A percentile compares a stretch with the other conserved stretches of the same genome.
Evolutionary conservation across 1,139 yeast genomes (phyloP).

Genomic region (Torulaspora globosa): DNA sequence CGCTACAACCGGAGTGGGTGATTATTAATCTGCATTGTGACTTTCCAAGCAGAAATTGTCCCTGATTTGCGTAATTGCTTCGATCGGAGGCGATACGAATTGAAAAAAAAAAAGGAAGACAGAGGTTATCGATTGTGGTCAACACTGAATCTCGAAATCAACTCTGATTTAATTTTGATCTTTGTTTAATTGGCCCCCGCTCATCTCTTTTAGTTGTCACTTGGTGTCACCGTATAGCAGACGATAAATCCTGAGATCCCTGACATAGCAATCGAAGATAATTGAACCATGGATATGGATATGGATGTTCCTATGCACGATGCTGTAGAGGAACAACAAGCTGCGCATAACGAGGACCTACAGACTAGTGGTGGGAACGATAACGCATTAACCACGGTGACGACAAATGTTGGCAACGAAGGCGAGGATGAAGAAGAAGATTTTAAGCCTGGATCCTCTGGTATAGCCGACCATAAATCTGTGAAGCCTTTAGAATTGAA

Average conservation of each 20-base stretch:
- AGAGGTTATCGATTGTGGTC: neutral
- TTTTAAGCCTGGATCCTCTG: conserved; percentile 27
- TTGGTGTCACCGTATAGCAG: neutral
- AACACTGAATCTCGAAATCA: neutral
- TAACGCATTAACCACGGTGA: conserved; percentile 11
- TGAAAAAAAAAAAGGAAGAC: neutral
- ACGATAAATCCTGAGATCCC: neutral
- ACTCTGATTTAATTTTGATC: neutral
- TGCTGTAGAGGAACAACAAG: conserved; percentile 47
- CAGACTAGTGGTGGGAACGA: conserved; percentile 19
- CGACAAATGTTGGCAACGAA: conserved; percentile 8
- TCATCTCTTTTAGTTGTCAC: neutral
- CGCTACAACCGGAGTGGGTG: neutral
- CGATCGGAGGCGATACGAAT: neutral
- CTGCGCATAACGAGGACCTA: conserved; percentile 37
- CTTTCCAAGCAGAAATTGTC: neutral
- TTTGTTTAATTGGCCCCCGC: neutral
- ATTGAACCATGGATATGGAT: conserved; percentile 52
- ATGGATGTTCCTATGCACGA: conserved; percentile 72
- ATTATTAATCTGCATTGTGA: neutral
- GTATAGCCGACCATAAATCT: conserved; percentile 37
- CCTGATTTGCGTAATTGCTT: neutral
- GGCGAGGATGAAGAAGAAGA: conserved; percentile 19
- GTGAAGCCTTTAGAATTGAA: conserved; percentile 39
- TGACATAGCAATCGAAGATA: neutral